Evolutionary conservation across 2,329 filamentous ascomycete genomes (phyloP), one percentile per base, ranked within the genome.

Genomic region (Peltaster fructicola): DNA sequence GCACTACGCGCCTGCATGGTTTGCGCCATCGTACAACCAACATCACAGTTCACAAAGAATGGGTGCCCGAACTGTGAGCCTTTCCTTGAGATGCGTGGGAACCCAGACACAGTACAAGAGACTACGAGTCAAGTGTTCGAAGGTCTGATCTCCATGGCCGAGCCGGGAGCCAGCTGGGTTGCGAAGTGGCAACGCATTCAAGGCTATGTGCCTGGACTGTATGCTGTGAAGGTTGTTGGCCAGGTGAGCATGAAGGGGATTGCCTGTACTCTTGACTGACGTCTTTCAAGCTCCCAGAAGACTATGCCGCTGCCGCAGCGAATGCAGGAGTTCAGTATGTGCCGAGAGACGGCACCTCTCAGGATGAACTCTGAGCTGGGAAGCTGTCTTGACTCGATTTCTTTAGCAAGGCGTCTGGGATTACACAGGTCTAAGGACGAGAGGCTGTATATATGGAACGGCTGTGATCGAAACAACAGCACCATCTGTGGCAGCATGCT

Each of bases 11-110:
- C 88, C 45, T 98, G 88, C 63, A 93, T 98, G 82, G 81, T 95
- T 40, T 98, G 88, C 68, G 85, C 81, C 27, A 77, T 95, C 48
- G 80, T 95, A 37, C 81, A 85, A 62, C 74, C 78, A 17, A 22
- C 35, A 15, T 47, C 85, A 76, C 75, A 79, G 51, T 98, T 98
- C 64, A 65, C 73, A 43, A 68, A 71, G 43, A 65, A 78, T 47
- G 88, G 88, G 39, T 98, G 88, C 49, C 88, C 88, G 33, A 98
- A 98, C 62, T 98, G 88, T 65, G 85, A 93, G 48, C 71, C 78
- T 24, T 79, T 92, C 52, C 74, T 98, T 30, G 73, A 80, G 51
- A 74, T 95, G 32, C 65, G 69, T 36, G 73, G 74, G 48, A 43
- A 35, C 31, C 59, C 65, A 40, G 88, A 98, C 32, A 67, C 73